Evolutionary conservation across 768 basidiomycete species (phyloP).

Genomic region (Phlegmacium glaucopus): DNA sequence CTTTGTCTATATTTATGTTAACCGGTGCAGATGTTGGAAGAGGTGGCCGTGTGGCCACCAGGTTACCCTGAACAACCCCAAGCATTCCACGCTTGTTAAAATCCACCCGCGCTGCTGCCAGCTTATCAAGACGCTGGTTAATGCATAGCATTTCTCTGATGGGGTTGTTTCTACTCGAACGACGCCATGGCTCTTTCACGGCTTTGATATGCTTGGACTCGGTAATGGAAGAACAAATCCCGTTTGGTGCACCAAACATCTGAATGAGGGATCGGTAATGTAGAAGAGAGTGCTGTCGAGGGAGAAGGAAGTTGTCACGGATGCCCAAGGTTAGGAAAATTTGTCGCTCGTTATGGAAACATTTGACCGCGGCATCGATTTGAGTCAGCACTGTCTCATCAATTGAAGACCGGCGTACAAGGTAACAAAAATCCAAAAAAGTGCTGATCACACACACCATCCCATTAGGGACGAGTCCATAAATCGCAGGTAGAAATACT

Average conservation of each 20-base stretch:
- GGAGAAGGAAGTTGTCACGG: constrained; percentile 11
- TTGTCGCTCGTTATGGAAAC: constrained; percentile 27
- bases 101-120: constrained; percentile 15
- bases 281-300: constrained; percentile 20
- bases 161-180: constrained; percentile 25
- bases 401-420: constrained; percentile 20
- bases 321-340: constrained; percentile 18
- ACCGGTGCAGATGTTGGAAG: background rate
- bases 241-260: constrained; percentile 24
- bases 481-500: constrained; percentile 23
- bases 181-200: constrained; percentile 32
- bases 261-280: constrained; percentile 19
- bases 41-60: background rate
- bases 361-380: constrained; percentile 15
- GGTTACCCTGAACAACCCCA: background rate
- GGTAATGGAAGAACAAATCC: constrained; percentile 28
- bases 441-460: constrained; percentile 19
- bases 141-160: constrained; percentile 32
- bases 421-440: constrained; percentile 34
- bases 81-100: constrained; percentile 11
- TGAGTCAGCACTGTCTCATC: constrained; percentile 9
- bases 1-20: too few relatives aligned
- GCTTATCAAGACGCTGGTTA: constrained; percentile 25
- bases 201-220: constrained; percentile 30
- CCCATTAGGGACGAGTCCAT: constrained; percentile 12